These are phyloP conservation scores for Baeospora myosura DNA, from an alignment of 1,284 basidiomycete species.

Conservation along the genomic window DNA sequence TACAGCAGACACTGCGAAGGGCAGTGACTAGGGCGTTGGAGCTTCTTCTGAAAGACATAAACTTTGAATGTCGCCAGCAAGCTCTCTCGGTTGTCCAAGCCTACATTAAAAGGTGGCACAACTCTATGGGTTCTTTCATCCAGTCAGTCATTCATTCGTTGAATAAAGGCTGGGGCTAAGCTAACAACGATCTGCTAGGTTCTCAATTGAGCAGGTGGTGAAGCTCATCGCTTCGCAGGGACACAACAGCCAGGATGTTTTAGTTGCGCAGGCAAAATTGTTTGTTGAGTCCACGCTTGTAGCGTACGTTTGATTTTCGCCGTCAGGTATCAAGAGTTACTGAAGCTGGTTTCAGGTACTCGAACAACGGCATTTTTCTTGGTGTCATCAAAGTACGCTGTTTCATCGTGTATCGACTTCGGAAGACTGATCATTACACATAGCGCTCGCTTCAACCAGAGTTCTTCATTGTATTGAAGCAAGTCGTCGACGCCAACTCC, in stretches of 20 bases:
- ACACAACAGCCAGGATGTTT: slow-evolving; percentile 47
- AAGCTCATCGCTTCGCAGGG: slow-evolving; percentile 40
- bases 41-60: slow-evolving; percentile 42
- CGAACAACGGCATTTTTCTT: slow-evolving; percentile 46
- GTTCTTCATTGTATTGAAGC: slow-evolving; percentile 48
- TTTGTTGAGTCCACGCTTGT: slow-evolving; percentile 48
- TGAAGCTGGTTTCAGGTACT: slow-evolving; percentile 31
- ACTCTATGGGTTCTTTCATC: slow-evolving; percentile 43
- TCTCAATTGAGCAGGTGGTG: slow-evolving; percentile 41
- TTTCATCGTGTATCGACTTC: not conserved
- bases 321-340: slow-evolving; percentile 5
- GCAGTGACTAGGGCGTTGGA: slow-evolving; percentile 47
- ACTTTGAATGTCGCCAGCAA: slow-evolving; percentile 59
- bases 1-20: slow-evolving; percentile 43
- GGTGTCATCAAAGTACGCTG: slow-evolving; percentile 46
- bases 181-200: slow-evolving; percentile 19
- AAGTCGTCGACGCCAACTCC: slow-evolving; percentile 34
- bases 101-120: slow-evolving; percentile 53
- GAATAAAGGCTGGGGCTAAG: slow-evolving; percentile 1
- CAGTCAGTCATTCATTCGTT: slow-evolving; percentile 32
- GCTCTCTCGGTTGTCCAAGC: slow-evolving; percentile 51
- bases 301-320: slow-evolving; percentile 29
- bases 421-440: not conserved
- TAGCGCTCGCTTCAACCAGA: slow-evolving; percentile 40
- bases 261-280: slow-evolving; percentile 45